phyloP scores from a whole-genome alignment of 2,329 filamentous ascomycete genomes.

The Metarhizium rileyi region DNA sequence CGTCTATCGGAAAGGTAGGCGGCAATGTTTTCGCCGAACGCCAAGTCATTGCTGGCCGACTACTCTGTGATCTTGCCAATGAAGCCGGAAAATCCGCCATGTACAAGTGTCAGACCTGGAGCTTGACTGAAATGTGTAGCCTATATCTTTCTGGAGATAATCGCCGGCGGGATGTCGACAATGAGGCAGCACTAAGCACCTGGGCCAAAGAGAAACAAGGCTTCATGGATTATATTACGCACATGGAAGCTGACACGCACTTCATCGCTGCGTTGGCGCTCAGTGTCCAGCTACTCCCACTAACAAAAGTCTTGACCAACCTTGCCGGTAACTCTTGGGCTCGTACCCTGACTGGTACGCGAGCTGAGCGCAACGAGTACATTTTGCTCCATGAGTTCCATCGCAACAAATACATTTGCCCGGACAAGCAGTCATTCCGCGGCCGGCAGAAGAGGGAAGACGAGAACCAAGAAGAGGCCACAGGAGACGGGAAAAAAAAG shows the following conservation, averaged over 20 bases:
- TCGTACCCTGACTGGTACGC: constrained; percentile 85
- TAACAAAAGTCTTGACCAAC: constrained; percentile 93
- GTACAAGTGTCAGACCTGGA: constrained; percentile 97
- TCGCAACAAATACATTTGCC: constrained; percentile 94
- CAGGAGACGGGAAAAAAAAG: constrained; percentile 80
- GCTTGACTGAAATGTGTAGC: constrained; percentile 92
- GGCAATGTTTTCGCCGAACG: constrained; percentile 90
- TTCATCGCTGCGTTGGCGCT: constrained; percentile 88
- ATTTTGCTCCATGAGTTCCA: constrained; percentile 97
- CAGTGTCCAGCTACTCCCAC: constrained; percentile 79
- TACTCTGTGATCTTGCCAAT: constrained; percentile 90
- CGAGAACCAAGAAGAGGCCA: constrained; percentile 57
- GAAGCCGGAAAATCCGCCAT: constrained; percentile 96
- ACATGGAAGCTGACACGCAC: constrained; percentile 92
- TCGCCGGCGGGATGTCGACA: constrained; percentile 75
- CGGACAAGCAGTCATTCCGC: constrained; percentile 82
- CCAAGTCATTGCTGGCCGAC: constrained; percentile 75
- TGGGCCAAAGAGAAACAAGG: constrained; percentile 74
- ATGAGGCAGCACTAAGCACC: constrained; percentile 73
- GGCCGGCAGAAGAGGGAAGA: constrained; percentile 65
- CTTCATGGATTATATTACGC: constrained; percentile 84
- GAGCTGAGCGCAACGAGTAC: constrained; percentile 96
- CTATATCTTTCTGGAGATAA: constrained; percentile 70
- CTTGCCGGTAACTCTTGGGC: constrained; percentile 98
- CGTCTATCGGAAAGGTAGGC: constrained; percentile 73